phyloP scores from a whole-genome alignment of 192 early-diverging fungal species.

The Phycomyces nitens region DNA sequence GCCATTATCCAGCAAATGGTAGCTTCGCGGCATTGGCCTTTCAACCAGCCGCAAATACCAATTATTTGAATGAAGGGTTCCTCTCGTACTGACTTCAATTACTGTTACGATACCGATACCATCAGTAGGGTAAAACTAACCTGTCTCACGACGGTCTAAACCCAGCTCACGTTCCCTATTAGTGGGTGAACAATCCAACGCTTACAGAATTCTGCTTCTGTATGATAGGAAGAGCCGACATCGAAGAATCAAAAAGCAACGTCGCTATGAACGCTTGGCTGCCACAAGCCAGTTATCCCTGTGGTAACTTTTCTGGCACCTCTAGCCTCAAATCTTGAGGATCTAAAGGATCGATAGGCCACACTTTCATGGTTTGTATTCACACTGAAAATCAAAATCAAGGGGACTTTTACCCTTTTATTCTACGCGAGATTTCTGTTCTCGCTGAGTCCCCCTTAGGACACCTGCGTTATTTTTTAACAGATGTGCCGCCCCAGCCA shows the following conservation, averaged over 20 bases:
- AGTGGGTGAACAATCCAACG: conserved; percentile 87
- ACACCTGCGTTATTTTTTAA: conserved; percentile 76
- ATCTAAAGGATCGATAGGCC: conserved; percentile 66
- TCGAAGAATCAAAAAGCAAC: conserved; percentile 85
- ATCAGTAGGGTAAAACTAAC: conserved; percentile 94
- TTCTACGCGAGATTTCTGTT: conserved; percentile 76
- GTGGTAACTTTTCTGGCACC: conserved; percentile 84
- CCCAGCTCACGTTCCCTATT: conserved; percentile 90
- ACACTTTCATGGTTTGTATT: conserved; percentile 59
- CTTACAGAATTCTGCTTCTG: conserved; percentile 82
- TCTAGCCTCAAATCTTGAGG: conserved; percentile 63
- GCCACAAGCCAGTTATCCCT: conserved; percentile 76
- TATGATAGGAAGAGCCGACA: conserved; percentile 87
- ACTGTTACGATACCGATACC: conserved; percentile 69
- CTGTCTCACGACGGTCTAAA: conserved; percentile 95
- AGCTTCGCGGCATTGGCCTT: conserved; percentile 68
- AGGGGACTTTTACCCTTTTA: conserved; percentile 73
- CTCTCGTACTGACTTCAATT: conserved; percentile 78
- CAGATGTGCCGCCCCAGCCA: conserved; percentile 78
- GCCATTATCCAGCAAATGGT: conserved; percentile 69
- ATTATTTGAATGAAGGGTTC: conserved; percentile 51
- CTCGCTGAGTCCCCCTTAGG: conserved; percentile 72
- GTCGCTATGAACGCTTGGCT: conserved; percentile 82
- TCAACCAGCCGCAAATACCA: conserved; percentile 64
- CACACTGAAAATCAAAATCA: conserved; percentile 66